These are phyloP conservation scores for Stropharia rugosoannulata DNA, from an alignment of 768 basidiomycete genomes.

Conservation along the genomic window DNA sequence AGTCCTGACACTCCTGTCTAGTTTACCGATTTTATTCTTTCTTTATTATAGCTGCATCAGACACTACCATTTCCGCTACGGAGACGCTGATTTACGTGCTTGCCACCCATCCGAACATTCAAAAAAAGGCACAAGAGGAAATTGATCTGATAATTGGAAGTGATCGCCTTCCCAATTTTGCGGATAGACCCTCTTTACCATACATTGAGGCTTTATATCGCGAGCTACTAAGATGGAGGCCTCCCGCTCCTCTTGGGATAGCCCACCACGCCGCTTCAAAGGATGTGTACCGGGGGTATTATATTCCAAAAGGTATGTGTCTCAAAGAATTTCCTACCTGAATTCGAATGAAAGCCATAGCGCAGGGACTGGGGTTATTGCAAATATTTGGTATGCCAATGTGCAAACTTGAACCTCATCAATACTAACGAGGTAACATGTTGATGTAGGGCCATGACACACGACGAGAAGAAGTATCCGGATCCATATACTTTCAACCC, in stretches of 20 bases:
- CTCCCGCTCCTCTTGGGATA: slow-evolving; percentile 1
- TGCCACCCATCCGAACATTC: slow-evolving; percentile 27
- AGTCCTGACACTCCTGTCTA: background rate
- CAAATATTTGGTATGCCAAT: background rate
- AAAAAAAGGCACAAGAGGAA: slow-evolving; percentile 31
- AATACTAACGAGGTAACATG: background rate
- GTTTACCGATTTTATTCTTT: background rate
- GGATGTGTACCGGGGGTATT: slow-evolving; percentile 12
- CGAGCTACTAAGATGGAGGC: slow-evolving; percentile 16
- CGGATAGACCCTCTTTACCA: slow-evolving; percentile 24
- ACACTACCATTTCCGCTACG: background rate
- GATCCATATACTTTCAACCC: background rate
- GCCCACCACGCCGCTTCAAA: slow-evolving; percentile 7
- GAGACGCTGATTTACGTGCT: slow-evolving; percentile 26
- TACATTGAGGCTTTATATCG: slow-evolving; percentile 20
- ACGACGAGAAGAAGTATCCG: background rate
- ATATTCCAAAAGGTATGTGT: slow-evolving; percentile 14
- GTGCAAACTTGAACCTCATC: background rate
- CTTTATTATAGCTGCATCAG: background rate
- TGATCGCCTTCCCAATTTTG: slow-evolving; percentile 24
- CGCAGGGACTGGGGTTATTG: background rate
- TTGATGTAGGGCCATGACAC: background rate
- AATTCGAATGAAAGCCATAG: background rate
- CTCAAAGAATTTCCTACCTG: background rate
- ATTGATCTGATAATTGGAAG: slow-evolving; percentile 29